A percentile compares a stretch with the other conserved stretches of the same genome.
phyloP scores from a whole-genome alignment of 768 basidiomycete species.

The Leucosporidium yakuticum region DNA sequence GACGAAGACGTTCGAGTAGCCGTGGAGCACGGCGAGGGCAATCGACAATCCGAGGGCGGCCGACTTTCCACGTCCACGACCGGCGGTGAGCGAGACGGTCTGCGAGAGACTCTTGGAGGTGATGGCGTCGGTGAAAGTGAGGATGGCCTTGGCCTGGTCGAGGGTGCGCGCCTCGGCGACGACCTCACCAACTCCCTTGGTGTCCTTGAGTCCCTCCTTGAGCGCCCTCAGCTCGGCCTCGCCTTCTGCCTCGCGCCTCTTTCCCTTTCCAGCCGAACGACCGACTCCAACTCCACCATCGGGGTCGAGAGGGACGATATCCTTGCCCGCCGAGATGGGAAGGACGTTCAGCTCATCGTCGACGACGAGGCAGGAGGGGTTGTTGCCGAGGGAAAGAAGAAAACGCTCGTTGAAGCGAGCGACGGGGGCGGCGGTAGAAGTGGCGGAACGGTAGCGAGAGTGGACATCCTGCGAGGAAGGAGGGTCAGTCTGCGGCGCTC shows the following conservation, averaged over 20 bases:
- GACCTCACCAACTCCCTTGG: conserved; percentile 80
- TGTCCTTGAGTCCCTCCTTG: conserved; percentile 68
- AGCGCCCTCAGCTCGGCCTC: conserved; percentile 63
- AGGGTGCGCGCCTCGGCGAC: conserved; percentile 83
- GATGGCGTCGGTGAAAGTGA: conserved; percentile 91
- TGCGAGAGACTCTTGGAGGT: conserved; percentile 80
- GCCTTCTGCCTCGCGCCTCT: conserved; percentile 49
- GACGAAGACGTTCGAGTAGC: conserved; percentile 96
- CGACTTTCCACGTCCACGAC: conserved; percentile 91
- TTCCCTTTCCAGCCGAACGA: conserved; percentile 38
- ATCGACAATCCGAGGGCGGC: conserved; percentile 93
- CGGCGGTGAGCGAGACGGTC: conserved; percentile 90
- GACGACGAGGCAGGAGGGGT: conserved; percentile 82
- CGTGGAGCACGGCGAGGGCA: conserved; percentile 83
- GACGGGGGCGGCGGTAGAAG: conserved; percentile 54
- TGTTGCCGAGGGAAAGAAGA: conserved; percentile 91
- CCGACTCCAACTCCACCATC: conserved; percentile 31
- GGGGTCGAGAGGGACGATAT: conserved; percentile 61
- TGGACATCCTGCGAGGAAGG: conserved; percentile 72
- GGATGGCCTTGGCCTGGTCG: conserved; percentile 85
- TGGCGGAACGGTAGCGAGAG: conserved; percentile 72
- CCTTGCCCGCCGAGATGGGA: conserved; percentile 89
- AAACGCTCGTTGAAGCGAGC: conserved; percentile 98
- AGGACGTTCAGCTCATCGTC: conserved; percentile 98
- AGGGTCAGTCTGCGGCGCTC: not conserved